Conservation (phyloP, 164 flowering plant genomes). For the Piper betle region DNA sequence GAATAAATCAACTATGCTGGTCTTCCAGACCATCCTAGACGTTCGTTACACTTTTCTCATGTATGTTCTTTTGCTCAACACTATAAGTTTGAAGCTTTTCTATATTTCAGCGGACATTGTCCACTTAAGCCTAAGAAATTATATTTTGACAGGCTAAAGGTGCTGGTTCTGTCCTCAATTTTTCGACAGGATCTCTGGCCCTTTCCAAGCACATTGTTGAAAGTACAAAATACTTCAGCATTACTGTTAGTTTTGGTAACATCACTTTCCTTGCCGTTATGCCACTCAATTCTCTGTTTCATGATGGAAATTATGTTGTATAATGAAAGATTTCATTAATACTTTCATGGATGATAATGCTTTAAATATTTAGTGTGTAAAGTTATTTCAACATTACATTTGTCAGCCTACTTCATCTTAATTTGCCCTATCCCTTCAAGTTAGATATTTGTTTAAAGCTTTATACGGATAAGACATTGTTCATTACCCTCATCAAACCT, state of each 20-base stretch:
- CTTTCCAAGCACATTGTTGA: too few relatives aligned
- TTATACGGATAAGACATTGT: too few relatives aligned
- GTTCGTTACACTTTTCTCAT: constrained; percentile 82
- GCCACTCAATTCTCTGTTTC: neutral
- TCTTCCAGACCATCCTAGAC: constrained; percentile 84
- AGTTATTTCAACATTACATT: too few relatives aligned
- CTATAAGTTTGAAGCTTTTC: neutral
- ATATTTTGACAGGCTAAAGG: constrained; percentile 62
- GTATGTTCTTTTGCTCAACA: constrained; percentile 15
- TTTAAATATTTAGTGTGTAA: too few relatives aligned
- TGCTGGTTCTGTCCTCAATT: constrained; percentile 96
- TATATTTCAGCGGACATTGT: neutral
- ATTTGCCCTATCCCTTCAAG: too few relatives aligned
- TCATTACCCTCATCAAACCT: too few relatives aligned
- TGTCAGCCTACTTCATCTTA: too few relatives aligned
- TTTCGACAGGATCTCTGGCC: too few relatives aligned
- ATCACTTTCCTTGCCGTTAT: neutral
- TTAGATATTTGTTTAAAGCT: too few relatives aligned
- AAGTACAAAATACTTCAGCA: constrained; percentile 88
- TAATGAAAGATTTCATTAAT: too few relatives aligned
- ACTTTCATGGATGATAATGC: too few relatives aligned
- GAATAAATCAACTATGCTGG: constrained; percentile 89
- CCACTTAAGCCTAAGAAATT: neutral
- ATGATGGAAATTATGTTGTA: neutral
- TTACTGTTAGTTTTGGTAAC: constrained; percentile 97